Base-by-base conservation (phyloP, 2,329 filamentous ascomycete species). In the Ophiocordyceps sinensis region DNA sequence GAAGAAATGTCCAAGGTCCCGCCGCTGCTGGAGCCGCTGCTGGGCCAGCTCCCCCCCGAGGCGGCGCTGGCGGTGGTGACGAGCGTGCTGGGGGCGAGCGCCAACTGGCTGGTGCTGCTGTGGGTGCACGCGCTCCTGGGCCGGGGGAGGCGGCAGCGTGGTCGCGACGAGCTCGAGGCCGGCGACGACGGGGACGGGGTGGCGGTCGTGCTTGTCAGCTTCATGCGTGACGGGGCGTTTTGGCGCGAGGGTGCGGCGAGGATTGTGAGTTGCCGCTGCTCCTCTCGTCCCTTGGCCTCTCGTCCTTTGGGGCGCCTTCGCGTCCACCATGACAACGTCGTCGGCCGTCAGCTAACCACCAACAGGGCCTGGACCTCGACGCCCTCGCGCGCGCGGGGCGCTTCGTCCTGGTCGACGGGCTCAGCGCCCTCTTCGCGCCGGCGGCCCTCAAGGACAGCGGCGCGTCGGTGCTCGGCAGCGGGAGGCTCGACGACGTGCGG, bases 201-300 rank as follows among this genome's bases (percentile, higher is more conserved):
- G 23, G 70, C 66, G 39, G 72, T 95, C 1, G 68, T 94, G 3
- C 67, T 95, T 3, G 77, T 91, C 43, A 93, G 84, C 63, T 94
- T 91, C 61, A 64, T 94, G 61, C 73, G 85, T 45, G 82, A 89
- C 51, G 74, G 72, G 47, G 65, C 73, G 1, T 93, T 94, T 55
- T 95, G 87, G 86, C 77, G 67, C 46, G 74, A 79, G 3, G 80
- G 84, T 39, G 72, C 71, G 2, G 71, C 75, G 41, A 79, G 79
- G 58, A 60, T 86, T 53, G 82, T 85, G 41, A 45, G 51, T 48
- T 35, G 5, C 19, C 19, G 14, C 19, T 34, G 1, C 17, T 28
- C 38, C 37, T 23, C 35, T 37, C 36, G 21, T 15, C 32, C 26
- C 31, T 28, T 14, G 4, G 7, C 15, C 21, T 35, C n/a, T 17